Percentiles rank a stretch among this genome's conserved stretches.
These are phyloP conservation scores for Ichthyophthirius multifiliis DNA, from an alignment of 169 alveolate genomes.

Conservation along the genomic window DNA sequence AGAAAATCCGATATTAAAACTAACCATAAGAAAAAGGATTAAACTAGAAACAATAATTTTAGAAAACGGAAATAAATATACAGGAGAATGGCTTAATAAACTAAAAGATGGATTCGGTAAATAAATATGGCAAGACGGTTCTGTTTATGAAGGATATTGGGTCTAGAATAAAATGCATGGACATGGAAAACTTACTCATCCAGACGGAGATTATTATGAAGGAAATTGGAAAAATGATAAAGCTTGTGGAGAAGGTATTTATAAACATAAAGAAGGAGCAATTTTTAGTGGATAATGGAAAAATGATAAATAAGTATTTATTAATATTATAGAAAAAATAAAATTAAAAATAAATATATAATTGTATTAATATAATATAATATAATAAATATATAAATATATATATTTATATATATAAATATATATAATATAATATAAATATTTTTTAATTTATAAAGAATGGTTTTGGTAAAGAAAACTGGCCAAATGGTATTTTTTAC, in stretches of 20 bases:
- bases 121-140: conserved; percentile 64
- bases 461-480: conserved; percentile 60
- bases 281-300: conserved; percentile 32
- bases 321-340: no score
- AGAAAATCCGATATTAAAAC: no score
- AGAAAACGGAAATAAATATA: conserved; percentile 50
- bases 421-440: no score
- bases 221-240: conserved; percentile 75
- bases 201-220: conserved; percentile 71
- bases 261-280: conserved; percentile 52
- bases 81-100: conserved; percentile 59
- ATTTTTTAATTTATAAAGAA: no score
- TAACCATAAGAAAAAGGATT: no score
- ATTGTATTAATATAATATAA: no score
- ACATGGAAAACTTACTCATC: conserved; percentile 56
- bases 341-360: no score
- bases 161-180: conserved; percentile 57
- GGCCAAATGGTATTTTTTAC: conserved; percentile 55
- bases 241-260: conserved; percentile 69
- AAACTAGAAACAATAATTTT: conserved; percentile 26
- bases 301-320: conserved; percentile 9
- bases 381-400: no score
- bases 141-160: conserved; percentile 68
- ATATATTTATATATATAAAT: no score
- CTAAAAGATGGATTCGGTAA: conserved; percentile 62